Evolutionary conservation across 441 rosid genomes (phyloP).

Genomic region (Capsella rubella): DNA sequence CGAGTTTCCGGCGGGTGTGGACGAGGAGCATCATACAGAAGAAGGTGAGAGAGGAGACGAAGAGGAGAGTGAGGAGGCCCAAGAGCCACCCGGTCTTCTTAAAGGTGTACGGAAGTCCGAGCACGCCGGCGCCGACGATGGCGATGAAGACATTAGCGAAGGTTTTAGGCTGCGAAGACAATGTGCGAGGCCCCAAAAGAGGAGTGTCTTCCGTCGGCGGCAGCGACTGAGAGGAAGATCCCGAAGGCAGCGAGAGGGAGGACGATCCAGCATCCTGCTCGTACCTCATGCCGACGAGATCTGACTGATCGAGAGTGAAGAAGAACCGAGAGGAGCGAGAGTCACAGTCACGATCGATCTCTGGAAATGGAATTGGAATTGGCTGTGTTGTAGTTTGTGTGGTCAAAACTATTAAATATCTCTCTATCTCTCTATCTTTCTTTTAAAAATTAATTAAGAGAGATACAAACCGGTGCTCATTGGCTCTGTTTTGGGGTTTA

Average conservation of each 20-base stretch:
- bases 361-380: neutral
- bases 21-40: slow-evolving; percentile 81
- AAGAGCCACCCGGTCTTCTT: slow-evolving; percentile 25
- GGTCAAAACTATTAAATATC: neutral
- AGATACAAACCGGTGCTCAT: neutral
- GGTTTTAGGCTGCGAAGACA: slow-evolving; percentile 65
- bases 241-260: slow-evolving; percentile 49
- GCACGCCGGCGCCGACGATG: slow-evolving; percentile 78
- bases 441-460: neutral
- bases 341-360: neutral
- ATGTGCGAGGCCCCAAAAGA: slow-evolving; percentile 51
- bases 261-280: slow-evolving; percentile 72
- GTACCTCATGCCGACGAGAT: slow-evolving; percentile 44
- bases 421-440: no score
- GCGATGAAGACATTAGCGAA: slow-evolving; percentile 74
- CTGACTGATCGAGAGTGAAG: neutral
- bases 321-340: neutral
- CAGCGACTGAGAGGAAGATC: slow-evolving; percentile 54
- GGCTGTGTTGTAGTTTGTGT: neutral
- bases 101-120: slow-evolving; percentile 74
- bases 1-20: slow-evolving; percentile 69
- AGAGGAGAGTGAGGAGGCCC: slow-evolving; percentile 22
- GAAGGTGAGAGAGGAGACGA: slow-evolving; percentile 55
- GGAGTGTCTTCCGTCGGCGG: slow-evolving; percentile 59
- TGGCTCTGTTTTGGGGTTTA: slow-evolving; percentile 1